These are phyloP conservation scores for Ettlia oleoabundans DNA, from an alignment of 139 green algal genomes.

Conservation along the genomic window DNA sequence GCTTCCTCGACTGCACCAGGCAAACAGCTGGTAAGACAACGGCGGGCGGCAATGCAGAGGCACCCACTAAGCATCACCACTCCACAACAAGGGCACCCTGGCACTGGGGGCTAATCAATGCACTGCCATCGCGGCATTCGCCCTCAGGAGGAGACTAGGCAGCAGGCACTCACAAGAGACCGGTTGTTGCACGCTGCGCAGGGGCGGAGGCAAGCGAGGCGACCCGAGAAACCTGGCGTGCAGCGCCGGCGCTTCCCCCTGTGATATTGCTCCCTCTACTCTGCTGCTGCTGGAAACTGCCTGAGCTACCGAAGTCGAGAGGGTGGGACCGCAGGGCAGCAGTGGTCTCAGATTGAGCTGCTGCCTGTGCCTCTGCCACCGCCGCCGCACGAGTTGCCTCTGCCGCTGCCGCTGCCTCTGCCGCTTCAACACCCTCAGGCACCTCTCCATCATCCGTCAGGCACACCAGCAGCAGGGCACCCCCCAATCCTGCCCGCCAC, in stretches of 20 bases:
- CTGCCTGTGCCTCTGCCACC: not conserved
- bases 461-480: conserved; percentile 30
- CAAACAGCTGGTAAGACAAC: too few relatives aligned
- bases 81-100: too few relatives aligned
- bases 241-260: not conserved
- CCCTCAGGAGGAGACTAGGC: too few relatives aligned
- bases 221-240: not conserved
- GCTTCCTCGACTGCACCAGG: too few relatives aligned
- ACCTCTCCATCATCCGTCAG: not conserved
- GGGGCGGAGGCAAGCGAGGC: not conserved
- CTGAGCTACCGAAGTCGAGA: not conserved
- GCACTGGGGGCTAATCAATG: too few relatives aligned
- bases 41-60: too few relatives aligned
- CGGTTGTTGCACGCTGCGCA: not conserved
- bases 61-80: too few relatives aligned
- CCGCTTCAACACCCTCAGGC: not conserved
- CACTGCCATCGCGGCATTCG: too few relatives aligned
- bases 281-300: not conserved
- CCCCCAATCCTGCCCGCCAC: not conserved
- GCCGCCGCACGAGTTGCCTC: not conserved
- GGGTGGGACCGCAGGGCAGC: not conserved
- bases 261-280: not conserved
- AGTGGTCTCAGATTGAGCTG: not conserved
- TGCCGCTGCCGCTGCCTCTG: not conserved
- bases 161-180: not conserved